Evolutionary conservation across 2,329 filamentous ascomycete genomes (phyloP).

Genomic region (Ilyonectria destructans): DNA sequence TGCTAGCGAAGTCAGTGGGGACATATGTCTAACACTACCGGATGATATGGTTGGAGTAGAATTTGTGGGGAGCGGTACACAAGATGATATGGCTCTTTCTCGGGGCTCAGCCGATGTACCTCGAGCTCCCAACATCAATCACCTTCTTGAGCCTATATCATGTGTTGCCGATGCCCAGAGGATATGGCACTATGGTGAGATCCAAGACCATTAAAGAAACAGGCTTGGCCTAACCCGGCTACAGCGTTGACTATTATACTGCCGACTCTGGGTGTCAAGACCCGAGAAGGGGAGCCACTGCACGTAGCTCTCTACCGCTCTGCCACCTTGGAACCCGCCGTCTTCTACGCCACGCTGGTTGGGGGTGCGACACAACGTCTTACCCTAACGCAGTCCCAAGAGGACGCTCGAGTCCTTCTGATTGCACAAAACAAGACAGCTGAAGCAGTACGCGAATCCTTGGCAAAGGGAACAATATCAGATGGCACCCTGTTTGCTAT

Average conservation of each 20-base stretch:
- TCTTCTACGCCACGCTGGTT: neutral
- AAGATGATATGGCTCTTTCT: neutral
- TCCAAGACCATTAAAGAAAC: neutral
- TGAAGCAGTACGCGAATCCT: neutral
- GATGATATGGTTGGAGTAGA: neutral
- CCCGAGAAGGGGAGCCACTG: neutral
- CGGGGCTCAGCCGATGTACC: neutral
- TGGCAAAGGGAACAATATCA: neutral
- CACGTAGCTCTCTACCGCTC: neutral
- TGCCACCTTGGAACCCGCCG: neutral
- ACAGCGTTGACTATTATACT: neutral
- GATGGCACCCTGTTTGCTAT: constrained; percentile 4
- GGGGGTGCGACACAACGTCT: neutral
- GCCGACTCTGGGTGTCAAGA: constrained; percentile 1
- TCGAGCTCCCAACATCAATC: neutral
- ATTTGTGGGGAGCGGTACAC: neutral
- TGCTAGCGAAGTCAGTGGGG: neutral
- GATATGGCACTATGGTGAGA: constrained; percentile 3
- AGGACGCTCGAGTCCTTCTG: neutral
- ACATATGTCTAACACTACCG: neutral
- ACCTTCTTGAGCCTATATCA: neutral
- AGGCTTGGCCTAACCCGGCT: neutral
- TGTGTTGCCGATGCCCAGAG: constrained; percentile 6
- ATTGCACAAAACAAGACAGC: constrained; percentile 10
- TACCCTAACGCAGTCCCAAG: neutral